Evolutionary conservation across 2,329 filamentous ascomycete genomes (phyloP), one percentile per base, ranked within the genome.

Genomic region (Phialophora macrospora): DNA sequence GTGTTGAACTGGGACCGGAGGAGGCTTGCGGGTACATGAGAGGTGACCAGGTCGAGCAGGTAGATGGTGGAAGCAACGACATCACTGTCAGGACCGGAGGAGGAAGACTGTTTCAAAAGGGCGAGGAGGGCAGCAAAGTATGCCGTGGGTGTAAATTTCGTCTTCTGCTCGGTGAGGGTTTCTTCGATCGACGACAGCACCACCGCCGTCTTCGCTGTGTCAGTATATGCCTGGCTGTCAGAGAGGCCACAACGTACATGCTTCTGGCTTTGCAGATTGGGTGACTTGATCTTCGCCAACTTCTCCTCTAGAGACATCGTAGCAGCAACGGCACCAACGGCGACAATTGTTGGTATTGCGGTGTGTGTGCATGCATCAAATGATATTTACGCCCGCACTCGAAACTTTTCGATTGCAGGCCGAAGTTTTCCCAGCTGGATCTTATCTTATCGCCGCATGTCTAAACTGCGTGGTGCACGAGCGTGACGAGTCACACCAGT

Each of bases 101-200:
- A 87, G 61, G 90, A 85, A 30, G 92, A 89, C 79, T 96, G 91
- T 73, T 88, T 87, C 2, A 99, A 86, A 3, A 99, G 85, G 44
- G 93, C 92, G 54, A 99, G 85, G 4, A 99, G 87, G n/a, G 95
- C 93, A 17, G 93, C 93, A 76, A 98, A 97, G 80, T 98, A 99
- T 67, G 90, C 92, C 17, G 95, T 97, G 26, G 95, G 86, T 1
- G 92, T 93, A 66, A 89, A 85, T 64, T 92, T 87, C 64, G 91
- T 89, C 74, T 94, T 91, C 77, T 97, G 92, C 74, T 94, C 91
- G 77, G 90, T 89, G 65, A 99, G 87, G 49, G 93, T 97, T 73
- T 96, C 90, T 78, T 99, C 95, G 74, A 99, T 91, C 68, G 94
- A 93, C 72, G 89, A 88, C 70, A 99, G 88, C 68, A 99, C 89